Conservation (phyloP, 1,284 basidiomycete species). For the Pterulicium gracile region DNA sequence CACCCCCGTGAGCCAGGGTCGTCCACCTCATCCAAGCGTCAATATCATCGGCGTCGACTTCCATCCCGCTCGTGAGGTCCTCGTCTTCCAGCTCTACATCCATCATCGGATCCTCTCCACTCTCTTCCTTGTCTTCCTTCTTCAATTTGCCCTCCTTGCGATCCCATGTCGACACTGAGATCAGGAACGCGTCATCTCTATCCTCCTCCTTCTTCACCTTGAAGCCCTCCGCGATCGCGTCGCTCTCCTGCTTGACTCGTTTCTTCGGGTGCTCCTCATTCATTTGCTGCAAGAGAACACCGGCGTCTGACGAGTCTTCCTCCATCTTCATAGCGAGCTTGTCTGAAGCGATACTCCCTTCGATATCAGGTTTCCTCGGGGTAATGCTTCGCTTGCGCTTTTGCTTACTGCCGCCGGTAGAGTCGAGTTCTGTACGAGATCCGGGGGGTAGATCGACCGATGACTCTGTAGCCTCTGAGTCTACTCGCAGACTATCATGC, state of each 20-base stretch:
- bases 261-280: slow-evolving; percentile 46
- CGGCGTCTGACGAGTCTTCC: slow-evolving; percentile 21
- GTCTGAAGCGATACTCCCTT: no score
- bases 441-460: no score
- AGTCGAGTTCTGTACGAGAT: no score
- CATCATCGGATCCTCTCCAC: slow-evolving; percentile 35
- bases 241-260: slow-evolving; percentile 52
- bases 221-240: slow-evolving; percentile 33
- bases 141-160: slow-evolving; percentile 26
- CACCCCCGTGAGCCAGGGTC: slow-evolving; percentile 88
- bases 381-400: no score
- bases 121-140: slow-evolving; percentile 32
- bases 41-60: slow-evolving; percentile 57
- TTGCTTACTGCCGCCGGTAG: no score
- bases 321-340: slow-evolving; percentile 14
- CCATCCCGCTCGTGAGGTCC: slow-evolving; percentile 79
- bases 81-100: slow-evolving; percentile 62
- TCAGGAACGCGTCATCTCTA: no score
- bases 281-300: slow-evolving; percentile 22
- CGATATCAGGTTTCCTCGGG: no score
- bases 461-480: no score
- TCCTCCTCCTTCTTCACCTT: slow-evolving; percentile 33
- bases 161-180: slow-evolving; percentile 23
- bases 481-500: no score
- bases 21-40: slow-evolving; percentile 85